Evolutionary conservation across 1,139 yeast species (phyloP), one percentile per base, ranked within the genome.

Genomic region (Candida mesenterica): DNA sequence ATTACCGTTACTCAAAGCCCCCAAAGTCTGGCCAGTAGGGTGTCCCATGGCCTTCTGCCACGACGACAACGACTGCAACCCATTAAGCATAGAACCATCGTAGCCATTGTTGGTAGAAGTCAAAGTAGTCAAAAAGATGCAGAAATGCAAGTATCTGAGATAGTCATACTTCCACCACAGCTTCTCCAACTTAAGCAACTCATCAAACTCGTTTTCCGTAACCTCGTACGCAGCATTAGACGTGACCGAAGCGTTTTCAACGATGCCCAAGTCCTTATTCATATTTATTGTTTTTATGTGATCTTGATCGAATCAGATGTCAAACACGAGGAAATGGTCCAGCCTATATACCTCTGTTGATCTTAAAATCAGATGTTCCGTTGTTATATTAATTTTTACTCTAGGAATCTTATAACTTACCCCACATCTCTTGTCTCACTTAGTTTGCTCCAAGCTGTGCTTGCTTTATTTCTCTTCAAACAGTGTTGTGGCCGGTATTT

Each of bases 61-160:
- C 10, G 31, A 13, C 1, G 30, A 20, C 39, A 52, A 45, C 7
- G 51, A 42, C 23, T 52, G 57, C 38, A 52, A 48, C 13, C 55
- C 55, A 24, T 52, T 52, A 41, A 52, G 44, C 55, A 52, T 49
- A n/a, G 49, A 43, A 18, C 51, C 50, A 34, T 52, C 57, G 30
- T 50, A 52, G 2, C 55, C 57, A 30, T 43, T 45, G 31, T 47
- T 50, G 34, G 57, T 52, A 16, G 55, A 45, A n/a, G 57, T 45
- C 35, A 52, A 40, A 7, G 57, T 49, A 25, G 42, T 36, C 24
- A 51, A 34, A 26, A 50, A 50, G 10, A 51, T 38, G 24, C 39
- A 39, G 31, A 37, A 41, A 37, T 46, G 43, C 28, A 46, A 37
- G 29, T 31, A 31, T 12, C 39, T 7, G 7, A 46, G 33, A 28